Percentiles rank a stretch among this genome's conserved stretches.
Evolutionary conservation across 169 alveolate genomes (phyloP).

Genomic region (Babesia microti): DNA sequence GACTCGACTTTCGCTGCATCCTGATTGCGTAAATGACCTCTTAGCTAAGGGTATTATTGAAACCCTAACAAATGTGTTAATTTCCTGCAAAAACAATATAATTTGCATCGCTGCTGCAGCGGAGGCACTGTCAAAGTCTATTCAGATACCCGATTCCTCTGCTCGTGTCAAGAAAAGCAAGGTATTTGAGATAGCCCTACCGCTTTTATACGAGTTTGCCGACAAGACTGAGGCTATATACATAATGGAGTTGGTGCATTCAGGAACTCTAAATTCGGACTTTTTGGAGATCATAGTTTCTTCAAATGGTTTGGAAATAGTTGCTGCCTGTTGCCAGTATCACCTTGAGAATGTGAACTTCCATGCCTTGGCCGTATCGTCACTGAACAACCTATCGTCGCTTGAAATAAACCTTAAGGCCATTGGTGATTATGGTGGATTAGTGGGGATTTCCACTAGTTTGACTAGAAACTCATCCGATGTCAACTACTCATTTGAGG

Average conservation of each 20-base stretch:
- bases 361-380: slow-evolving; percentile 66
- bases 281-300: slow-evolving; percentile 68
- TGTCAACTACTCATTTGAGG: slow-evolving; percentile 60
- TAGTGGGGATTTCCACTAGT: slow-evolving; percentile 72
- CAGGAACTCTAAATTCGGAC: slow-evolving; percentile 75
- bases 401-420: slow-evolving; percentile 58
- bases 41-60: slow-evolving; percentile 73
- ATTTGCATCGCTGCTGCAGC: slow-evolving; percentile 71
- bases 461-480: slow-evolving; percentile 58
- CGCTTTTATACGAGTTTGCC: slow-evolving; percentile 65
- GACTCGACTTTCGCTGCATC: slow-evolving; percentile 71
- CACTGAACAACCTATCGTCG: slow-evolving; percentile 71
- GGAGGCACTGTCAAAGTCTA: slow-evolving; percentile 56
- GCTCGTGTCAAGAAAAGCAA: slow-evolving; percentile 50
- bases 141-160: slow-evolving; percentile 64
- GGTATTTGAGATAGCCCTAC: slow-evolving; percentile 66
- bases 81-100: slow-evolving; percentile 62
- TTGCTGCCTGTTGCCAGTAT: slow-evolving; percentile 79
- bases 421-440: slow-evolving; percentile 79
- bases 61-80: slow-evolving; percentile 70
- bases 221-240: slow-evolving; percentile 65
- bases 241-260: slow-evolving; percentile 47
- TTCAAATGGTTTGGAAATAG: slow-evolving; percentile 75
- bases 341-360: slow-evolving; percentile 65
- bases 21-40: slow-evolving; percentile 69